Base-by-base conservation (phyloP, 1,139 yeast genomes). In the Nadsonia starkeyi-henricii region DNA sequence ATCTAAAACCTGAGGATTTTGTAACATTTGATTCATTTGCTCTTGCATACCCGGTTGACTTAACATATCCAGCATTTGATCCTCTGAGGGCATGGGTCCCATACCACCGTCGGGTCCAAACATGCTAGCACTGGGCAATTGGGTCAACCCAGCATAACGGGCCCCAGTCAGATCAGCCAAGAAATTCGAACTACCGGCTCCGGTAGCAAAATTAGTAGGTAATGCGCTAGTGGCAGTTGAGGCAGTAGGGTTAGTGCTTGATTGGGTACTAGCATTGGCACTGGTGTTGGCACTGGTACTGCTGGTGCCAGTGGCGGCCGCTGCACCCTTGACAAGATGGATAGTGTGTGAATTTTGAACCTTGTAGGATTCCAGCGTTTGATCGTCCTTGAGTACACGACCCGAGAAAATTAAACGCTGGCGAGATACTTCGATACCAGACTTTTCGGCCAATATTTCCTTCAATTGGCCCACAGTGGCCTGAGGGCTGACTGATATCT, bases 41-140 rank as follows among this genome's bases (percentile, higher is more conserved):
- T 86, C 88, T 60, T 81, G 86, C 57, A 85, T 77, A 66, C 77
- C 72, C 36, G 97, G 97, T 57, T 77, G 77, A 37, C 81, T 80
- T 81, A 89, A 73, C 84, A 85, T 78, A 53, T 73, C 71, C 37
- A 77, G 69, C 65, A 88, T 59, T 54, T 83, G 88, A 43, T 83
- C 91, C 44, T 85, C 81, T 56, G 78, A 80, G 8, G 94, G 93
- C 60, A 79, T 68, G 28, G 71, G 72, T 21, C 70, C 69, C 84
- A 84, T 76, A 20, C 96, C 97, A 20, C 95, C 95, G 62, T 89
- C 97, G 19, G 96, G 93, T 1, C 96, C 96, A 68, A 91, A 88
- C 82, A 85, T 77, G 45, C 84, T 79, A 0, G 89, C 86, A 1
- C 85, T 76, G 2, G 98, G 97, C 62, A 91, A 71, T 57, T 86